Evolutionary conservation across 202 grass and related monocot genomes (phyloP), one percentile per base, ranked within the genome.

Genomic region (Dendrocalamus latiflorus): DNA sequence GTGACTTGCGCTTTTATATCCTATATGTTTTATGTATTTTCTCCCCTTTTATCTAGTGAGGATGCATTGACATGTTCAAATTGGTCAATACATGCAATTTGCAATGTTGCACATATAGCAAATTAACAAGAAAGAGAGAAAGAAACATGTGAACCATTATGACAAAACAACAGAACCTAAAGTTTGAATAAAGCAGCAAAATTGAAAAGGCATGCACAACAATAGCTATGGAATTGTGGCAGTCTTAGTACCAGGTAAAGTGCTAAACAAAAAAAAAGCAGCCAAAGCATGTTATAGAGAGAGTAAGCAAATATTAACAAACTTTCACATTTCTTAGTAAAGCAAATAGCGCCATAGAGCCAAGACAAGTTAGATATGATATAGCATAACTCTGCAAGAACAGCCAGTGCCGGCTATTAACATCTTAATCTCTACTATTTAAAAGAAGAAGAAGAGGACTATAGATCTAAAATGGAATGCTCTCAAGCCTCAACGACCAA

Each of bases 161-260:
- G 18, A 51, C 53, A 80, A 84, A 42, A 66, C 4, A 84, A 54
- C 18, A 75, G 17, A 85, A 42, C 7, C 49, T 62, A n/a, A 62
- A 68, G 39, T 75, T 79, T 8, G 28, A 80, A 75, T 22, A 75
- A 62, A 70, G 34, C 20, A 43, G 38, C 45, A 43, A 22, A 78
- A 73, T 11, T 33, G 41, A 63, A 43, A 83, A 73, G 6, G 11
- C n/a, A 22, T 75, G 15, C 10, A 50, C 26, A 58, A 66, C 30
- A 81, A 64, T 41, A 63, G 12, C 43, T 80, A 80, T 75, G 43
- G 22, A 63, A 70, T 15, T 39, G 4, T 38, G 21, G 5, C 25
- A 39, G 11, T 57, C 48, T 18, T 6, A 4, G 44, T 36, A 89
- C 10, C 69, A 70, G 12, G 41, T 63, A 79, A 76, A 44, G 43